Conservation (phyloP, 805 yeast genomes). For the Candida insectalens region DNA sequence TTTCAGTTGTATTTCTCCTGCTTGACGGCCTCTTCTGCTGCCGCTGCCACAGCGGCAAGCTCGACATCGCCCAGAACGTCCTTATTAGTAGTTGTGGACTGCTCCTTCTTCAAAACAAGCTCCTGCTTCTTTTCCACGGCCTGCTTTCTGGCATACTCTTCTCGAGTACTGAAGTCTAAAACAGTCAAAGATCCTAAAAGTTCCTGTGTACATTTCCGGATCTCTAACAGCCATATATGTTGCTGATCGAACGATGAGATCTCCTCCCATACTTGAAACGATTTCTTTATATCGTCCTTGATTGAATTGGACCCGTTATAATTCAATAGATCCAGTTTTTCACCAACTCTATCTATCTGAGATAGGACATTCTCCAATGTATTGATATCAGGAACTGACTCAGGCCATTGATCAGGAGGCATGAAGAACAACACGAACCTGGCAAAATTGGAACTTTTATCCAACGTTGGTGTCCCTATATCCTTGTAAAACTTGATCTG, state of each 20-base stretch:
- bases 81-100: constrained; percentile 1
- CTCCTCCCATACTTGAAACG: too few species aligned
- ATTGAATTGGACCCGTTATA: too few species aligned
- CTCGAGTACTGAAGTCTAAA: constrained; percentile 34
- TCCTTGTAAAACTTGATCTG: constrained; percentile 26
- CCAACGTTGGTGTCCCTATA: constrained; percentile 29
- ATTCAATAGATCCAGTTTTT: too few species aligned
- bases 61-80: constrained; percentile 14
- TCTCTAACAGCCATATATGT: constrained; percentile 36
- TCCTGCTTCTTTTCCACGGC: constrained; percentile 12
- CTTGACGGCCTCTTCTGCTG: constrained; percentile 20
- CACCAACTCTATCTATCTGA: too few species aligned
- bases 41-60: constrained; percentile 25
- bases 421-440: constrained; percentile 37
- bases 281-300: too few species aligned
- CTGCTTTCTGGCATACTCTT: constrained; percentile 26
- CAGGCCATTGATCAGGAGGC: constrained; percentile 39
- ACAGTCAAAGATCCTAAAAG: constrained; percentile 30
- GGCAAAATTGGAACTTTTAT: constrained; percentile 39
- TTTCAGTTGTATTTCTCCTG: too few species aligned
- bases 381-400: too few species aligned
- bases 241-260: too few species aligned
- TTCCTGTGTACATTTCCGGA: constrained; percentile 34
- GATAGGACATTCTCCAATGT: too few species aligned
- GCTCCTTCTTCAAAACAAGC: constrained; percentile 1